These are phyloP conservation scores for Gillenia trifoliata DNA, from an alignment of 306 rosid genomes.

Conservation along the genomic window DNA sequence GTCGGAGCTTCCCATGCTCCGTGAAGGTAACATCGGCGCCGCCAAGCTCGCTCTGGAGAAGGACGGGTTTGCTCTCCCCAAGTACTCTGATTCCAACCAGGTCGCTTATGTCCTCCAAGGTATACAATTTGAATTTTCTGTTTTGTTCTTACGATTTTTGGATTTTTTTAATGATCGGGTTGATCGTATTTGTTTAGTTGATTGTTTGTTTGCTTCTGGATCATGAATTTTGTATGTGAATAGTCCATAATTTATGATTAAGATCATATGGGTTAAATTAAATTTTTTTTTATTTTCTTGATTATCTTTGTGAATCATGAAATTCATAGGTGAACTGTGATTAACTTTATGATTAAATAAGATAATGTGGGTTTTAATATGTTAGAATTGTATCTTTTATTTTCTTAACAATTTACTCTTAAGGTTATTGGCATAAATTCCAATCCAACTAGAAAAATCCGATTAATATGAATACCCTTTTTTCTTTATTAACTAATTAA, in stretches of 20 bases:
- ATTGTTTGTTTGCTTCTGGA: background rate
- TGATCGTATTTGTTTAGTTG: background rate
- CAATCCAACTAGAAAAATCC: no score
- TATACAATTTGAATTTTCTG: background rate
- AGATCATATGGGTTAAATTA: background rate
- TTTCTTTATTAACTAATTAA: no score
- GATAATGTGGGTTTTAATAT: background rate
- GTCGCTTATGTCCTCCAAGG: conserved; percentile 87
- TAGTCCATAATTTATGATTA: background rate
- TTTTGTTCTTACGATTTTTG: no score
- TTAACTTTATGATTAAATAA: background rate
- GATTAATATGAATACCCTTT: no score
- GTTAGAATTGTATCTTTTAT: background rate
- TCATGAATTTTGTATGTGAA: background rate
- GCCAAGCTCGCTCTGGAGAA: conserved; percentile 60
- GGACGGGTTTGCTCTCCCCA: conserved; percentile 70
- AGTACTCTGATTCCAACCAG: conserved; percentile 65
- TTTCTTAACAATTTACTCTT: background rate
- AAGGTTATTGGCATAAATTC: no score
- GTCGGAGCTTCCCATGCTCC: conserved; percentile 68
- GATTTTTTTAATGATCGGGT: background rate
- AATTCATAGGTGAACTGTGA: background rate
- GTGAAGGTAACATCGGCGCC: conserved; percentile 73
- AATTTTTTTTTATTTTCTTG: background rate
- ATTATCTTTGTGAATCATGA: background rate